Conservation (phyloP, 805 yeast genomes). For the Pichia scutulata region DNA sequence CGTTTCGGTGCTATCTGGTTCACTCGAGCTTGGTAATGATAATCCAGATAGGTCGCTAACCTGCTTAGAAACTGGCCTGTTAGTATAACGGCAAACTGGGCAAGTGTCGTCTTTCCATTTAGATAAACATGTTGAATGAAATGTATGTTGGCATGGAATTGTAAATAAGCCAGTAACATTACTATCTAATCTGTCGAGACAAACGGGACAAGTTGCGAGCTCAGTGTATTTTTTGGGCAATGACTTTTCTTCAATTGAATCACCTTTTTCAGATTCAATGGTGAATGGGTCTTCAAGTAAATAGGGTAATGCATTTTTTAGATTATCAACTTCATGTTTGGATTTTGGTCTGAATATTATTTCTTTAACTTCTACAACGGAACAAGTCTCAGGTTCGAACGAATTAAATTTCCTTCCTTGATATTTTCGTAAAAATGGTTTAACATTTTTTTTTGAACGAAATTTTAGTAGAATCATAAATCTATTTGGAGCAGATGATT, state of each 20-base stretch:
- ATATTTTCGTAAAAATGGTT: constrained; percentile 53
- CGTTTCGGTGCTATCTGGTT: constrained; percentile 23
- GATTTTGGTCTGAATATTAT: constrained; percentile 36
- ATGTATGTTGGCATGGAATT: constrained; percentile 88
- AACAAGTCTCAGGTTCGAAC: constrained; percentile 85
- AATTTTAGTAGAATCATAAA: constrained; percentile 77
- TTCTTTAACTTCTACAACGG: constrained; percentile 61
- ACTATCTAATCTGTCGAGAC: constrained; percentile 82
- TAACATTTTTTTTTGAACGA: constrained; percentile 44
- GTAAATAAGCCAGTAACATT: constrained; percentile 74
- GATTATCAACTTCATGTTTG: constrained; percentile 3
- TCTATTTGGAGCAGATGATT: constrained; percentile 58
- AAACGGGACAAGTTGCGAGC: constrained; percentile 89
- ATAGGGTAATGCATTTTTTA: constrained; percentile 46
- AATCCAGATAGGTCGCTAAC: not conserved
- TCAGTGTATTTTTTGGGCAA: constrained; percentile 35
- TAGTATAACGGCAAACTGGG: constrained; percentile 83
- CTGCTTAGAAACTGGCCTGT: constrained; percentile 9
- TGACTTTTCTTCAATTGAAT: not conserved
- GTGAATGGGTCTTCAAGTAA: constrained; percentile 71
- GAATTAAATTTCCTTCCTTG: constrained; percentile 75
- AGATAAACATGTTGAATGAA: constrained; percentile 80
- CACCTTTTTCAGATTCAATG: not conserved
- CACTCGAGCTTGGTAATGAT: constrained; percentile 2
- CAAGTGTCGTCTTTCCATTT: constrained; percentile 89